Base-by-base conservation (phyloP, 1,284 basidiomycete species). In the Ceratorhiza oryzae-sativae region DNA sequence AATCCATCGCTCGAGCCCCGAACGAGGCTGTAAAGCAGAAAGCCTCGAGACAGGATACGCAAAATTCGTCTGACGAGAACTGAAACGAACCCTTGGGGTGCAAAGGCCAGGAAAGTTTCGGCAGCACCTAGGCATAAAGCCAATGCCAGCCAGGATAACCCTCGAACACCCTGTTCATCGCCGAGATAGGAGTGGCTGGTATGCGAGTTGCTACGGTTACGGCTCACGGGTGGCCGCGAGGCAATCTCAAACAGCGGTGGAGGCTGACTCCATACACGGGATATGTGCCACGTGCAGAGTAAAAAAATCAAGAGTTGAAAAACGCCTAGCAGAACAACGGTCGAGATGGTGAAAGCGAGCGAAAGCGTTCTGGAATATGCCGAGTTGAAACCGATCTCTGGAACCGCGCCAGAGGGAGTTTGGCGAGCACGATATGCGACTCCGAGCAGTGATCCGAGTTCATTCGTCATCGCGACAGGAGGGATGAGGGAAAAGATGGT, bases 81-180 rank as follows among this genome's bases (percentile, higher is more conserved):
- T 10, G 84, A 75, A 0, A 82, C 83, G 76, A 90, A 91, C 3
- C 82, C 82, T 34, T 81, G 82, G 8, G 80, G 78, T 0, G 84
- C 84, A 75, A 91, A 91, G 0, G 90, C 91, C n/a, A 88, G 76
- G 8, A 87, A 77, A 2, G 85, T 86, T 78, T 93, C 91, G 51
- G 88, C 78, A 1, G 85, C 84, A 5, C 89, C 89, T 15, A 91
- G 77, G 76, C 86, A 85, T 67, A 90, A 77, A 1, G 86, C 90
- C 0, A 77, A 80, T 18, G 84, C 81, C 36, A 91, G 83, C 90
- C 89, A 92, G 6, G 8, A 91, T 90, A 71, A 82, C 84, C 62
- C 63, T n/a, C 61, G 56, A 25, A 56, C 56, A 20, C 70, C 70
- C 49, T n/a, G 59, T 62, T 63, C 70, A 45, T 71, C 55, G 25